Evolutionary conservation across 805 yeast species (phyloP).

Genomic region (Komagataella mondaviorum): DNA sequence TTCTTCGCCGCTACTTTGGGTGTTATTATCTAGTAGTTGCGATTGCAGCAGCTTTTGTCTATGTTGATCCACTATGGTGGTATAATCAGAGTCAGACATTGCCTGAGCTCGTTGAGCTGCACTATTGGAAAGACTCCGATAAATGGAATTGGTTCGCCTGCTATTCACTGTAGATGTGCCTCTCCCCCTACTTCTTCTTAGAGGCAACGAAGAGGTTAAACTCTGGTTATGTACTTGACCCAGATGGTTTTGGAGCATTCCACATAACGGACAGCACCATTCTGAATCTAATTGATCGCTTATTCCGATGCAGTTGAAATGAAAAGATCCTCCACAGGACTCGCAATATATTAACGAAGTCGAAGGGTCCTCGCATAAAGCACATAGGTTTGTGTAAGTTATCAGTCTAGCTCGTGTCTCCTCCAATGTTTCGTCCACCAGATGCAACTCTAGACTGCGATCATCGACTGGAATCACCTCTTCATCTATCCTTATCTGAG

Average conservation of each 20-base stretch:
- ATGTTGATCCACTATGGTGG: constrained; percentile 11
- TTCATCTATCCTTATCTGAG: background rate
- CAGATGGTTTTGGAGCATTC: background rate
- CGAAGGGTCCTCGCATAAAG: background rate
- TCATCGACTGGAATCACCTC: constrained; percentile 5
- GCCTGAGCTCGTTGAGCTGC: background rate
- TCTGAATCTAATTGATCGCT: background rate
- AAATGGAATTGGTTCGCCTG: background rate
- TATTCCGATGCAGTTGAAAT: background rate
- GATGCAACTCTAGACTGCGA: background rate
- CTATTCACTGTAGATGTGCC: background rate
- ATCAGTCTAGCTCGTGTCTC: background rate
- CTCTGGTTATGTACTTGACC: background rate
- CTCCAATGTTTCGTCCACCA: background rate
- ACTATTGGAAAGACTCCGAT: background rate
- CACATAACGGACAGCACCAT: background rate
- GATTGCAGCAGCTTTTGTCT: constrained; percentile 5
- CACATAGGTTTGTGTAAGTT: background rate
- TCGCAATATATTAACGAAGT: background rate
- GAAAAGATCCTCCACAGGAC: background rate
- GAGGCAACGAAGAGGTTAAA: background rate
- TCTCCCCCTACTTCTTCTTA: background rate
- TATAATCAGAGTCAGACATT: constrained; percentile 6
- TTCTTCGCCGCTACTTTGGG: constrained; percentile 7
- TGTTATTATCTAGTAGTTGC: background rate